These are phyloP conservation scores for Diplodia mutila DNA, from an alignment of 2,329 filamentous ascomycete species.

Conservation along the genomic window DNA sequence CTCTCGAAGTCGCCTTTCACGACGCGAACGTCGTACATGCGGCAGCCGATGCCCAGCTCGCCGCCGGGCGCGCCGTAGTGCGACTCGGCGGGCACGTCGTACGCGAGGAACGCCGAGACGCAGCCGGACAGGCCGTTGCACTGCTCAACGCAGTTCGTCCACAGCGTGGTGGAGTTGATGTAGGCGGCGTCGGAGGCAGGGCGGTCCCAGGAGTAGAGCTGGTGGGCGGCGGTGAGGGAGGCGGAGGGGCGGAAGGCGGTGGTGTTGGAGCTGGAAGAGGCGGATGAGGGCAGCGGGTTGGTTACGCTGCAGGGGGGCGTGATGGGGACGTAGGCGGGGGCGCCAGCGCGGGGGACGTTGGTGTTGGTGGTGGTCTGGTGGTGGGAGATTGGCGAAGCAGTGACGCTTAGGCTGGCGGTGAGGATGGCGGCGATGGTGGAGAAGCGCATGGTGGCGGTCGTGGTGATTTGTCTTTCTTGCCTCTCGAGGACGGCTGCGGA, in stretches of 20 bases:
- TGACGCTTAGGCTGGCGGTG: background rate
- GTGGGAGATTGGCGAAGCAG: background rate
- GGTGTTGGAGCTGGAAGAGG: background rate
- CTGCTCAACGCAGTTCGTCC: constrained; percentile 21
- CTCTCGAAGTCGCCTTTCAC: background rate
- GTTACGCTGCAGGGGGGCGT: constrained; percentile 9
- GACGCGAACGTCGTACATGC: constrained; percentile 12
- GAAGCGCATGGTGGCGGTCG: constrained; percentile 1
- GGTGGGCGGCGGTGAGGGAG: background rate
- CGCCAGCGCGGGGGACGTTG: constrained; percentile 21
- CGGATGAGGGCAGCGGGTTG: background rate
- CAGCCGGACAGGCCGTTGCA: constrained; percentile 23
- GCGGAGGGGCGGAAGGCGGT: constrained; percentile 35
- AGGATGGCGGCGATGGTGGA: background rate
- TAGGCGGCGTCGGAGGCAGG: constrained; percentile 11
- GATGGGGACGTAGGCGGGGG: constrained; percentile 10
- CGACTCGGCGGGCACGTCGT: constrained; percentile 20
- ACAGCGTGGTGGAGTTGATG: constrained; percentile 15
- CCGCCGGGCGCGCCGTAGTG: constrained; percentile 1
- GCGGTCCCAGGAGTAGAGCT: constrained; percentile 23
- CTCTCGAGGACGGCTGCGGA: too few species aligned
- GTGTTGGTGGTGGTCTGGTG: background rate
- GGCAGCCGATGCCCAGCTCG: constrained; percentile 12
- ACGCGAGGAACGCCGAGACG: constrained; percentile 13
- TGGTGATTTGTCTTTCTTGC: background rate